Percentiles rank a stretch among this genome's conserved stretches.
These are phyloP conservation scores for Citrus inodora DNA, from an alignment of 345 rosid genomes.

Conservation along the genomic window DNA sequence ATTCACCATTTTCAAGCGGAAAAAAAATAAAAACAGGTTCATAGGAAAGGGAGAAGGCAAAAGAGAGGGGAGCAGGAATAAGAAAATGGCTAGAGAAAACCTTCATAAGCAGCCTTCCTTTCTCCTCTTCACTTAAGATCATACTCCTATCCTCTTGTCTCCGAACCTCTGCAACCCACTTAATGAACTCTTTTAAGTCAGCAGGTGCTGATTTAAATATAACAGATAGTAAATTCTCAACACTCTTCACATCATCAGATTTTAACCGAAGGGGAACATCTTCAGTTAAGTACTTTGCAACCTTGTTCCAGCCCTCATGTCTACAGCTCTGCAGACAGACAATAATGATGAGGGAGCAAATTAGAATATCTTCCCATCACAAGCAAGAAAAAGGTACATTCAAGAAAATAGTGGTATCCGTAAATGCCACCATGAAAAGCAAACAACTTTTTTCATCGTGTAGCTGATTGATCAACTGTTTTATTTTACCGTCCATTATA, in stretches of 20 bases:
- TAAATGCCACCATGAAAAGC: neutral
- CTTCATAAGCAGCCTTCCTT: slow-evolving; percentile 18
- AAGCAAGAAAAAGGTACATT: neutral
- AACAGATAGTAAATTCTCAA: slow-evolving; percentile 6
- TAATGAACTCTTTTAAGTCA: slow-evolving; percentile 18
- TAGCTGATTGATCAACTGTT: neutral
- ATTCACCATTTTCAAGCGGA: neutral
- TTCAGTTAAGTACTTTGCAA: slow-evolving; percentile 20
- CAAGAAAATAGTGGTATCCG: neutral
- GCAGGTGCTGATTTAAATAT: slow-evolving; percentile 21
- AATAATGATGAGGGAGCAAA: neutral
- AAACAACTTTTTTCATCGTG: neutral
- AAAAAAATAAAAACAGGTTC: neutral
- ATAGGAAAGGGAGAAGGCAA: neutral
- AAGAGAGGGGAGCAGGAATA: neutral
- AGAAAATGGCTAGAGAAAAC: neutral
- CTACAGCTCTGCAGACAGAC: slow-evolving; percentile 17
- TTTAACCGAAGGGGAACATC: slow-evolving; percentile 10
- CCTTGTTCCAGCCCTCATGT: slow-evolving; percentile 6
- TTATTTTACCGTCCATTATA: neutral
- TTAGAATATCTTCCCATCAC: neutral
- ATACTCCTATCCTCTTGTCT: slow-evolving; percentile 15
- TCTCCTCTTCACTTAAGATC: slow-evolving; percentile 20
- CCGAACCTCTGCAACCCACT: slow-evolving; percentile 22
- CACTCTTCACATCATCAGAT: slow-evolving; percentile 7